phyloP scores from a whole-genome alignment of 495 filamentous ascomycete species.

The Xylaria scruposa region DNA sequence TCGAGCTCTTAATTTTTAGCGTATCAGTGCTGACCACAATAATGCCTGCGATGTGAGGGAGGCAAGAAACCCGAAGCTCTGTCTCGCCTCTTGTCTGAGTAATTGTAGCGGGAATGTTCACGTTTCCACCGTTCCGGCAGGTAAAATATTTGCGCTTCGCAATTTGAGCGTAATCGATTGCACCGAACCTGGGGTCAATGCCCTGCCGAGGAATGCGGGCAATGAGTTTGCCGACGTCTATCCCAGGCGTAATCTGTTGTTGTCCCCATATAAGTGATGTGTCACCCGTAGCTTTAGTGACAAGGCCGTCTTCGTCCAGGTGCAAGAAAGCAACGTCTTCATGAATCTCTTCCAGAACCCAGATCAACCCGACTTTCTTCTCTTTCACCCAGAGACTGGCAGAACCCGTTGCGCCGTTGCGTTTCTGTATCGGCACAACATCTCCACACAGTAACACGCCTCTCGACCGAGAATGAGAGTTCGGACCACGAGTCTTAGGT shows the following conservation, averaged over 20 bases:
- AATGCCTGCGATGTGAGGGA: constrained; percentile 96
- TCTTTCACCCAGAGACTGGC: constrained; percentile 99
- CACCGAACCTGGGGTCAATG: constrained; percentile 66
- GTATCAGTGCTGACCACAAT: constrained; percentile 81
- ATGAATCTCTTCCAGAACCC: constrained; percentile 97
- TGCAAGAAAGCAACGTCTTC: constrained; percentile 83
- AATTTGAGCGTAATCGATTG: constrained; percentile 74
- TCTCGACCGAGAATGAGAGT: constrained; percentile 73
- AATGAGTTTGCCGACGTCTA: constrained; percentile 76
- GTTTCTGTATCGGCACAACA: constrained; percentile 94
- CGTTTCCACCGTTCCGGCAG: constrained; percentile 71
- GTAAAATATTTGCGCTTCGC: constrained; percentile 78
- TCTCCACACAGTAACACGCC: constrained; percentile 95
- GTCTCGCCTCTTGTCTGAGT: constrained; percentile 66
- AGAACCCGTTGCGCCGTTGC: constrained; percentile 87
- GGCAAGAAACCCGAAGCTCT: constrained; percentile 84
- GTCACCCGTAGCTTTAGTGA: constrained; percentile 71
- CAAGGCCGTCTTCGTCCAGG: constrained; percentile 74
- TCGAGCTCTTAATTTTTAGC: constrained; percentile 85
- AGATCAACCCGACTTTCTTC: constrained; percentile 90
- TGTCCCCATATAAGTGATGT: constrained; percentile 82
- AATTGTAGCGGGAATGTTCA: constrained; percentile 81
- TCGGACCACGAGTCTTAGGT: constrained; percentile 55
- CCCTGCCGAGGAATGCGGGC: constrained; percentile 79
- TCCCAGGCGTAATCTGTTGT: constrained; percentile 66